Evolutionary conservation across 768 basidiomycete species (phyloP).

Genomic region (Rhizopogon sp.): DNA sequence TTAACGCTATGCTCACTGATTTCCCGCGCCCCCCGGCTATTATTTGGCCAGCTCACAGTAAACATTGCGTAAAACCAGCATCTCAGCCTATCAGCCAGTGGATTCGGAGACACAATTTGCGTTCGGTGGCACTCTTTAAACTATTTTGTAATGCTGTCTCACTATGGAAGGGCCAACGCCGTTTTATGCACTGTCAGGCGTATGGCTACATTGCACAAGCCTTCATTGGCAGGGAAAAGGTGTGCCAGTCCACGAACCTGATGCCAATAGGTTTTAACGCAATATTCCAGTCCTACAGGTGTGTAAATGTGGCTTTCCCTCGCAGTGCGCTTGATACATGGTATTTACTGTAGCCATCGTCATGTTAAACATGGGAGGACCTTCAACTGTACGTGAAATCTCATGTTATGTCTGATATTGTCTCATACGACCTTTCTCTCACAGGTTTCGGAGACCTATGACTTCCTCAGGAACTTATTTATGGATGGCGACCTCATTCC

Average conservation of each 20-base stretch:
- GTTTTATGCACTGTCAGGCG: slow-evolving; percentile 28
- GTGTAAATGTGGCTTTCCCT: slow-evolving; percentile 4
- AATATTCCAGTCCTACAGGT: slow-evolving; percentile 59
- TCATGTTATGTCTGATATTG: neutral
- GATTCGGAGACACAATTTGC: neutral
- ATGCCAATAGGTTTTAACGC: slow-evolving; percentile 7
- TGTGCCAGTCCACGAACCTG: slow-evolving; percentile 17
- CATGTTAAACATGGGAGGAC: slow-evolving; percentile 99
- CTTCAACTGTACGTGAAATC: slow-evolving; percentile 64
- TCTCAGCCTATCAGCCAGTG: too few relatives aligned
- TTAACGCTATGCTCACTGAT: too few relatives aligned
- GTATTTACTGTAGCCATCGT: slow-evolving; percentile 61
- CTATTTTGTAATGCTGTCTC: slow-evolving; percentile 24
- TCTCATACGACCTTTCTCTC: slow-evolving; percentile 3
- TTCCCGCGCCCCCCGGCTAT: too few relatives aligned
- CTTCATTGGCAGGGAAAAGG: slow-evolving; percentile 40
- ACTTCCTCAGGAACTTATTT: slow-evolving; percentile 91
- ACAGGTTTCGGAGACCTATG: slow-evolving; percentile 87
- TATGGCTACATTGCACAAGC: slow-evolving; percentile 40
- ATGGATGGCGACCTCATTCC: slow-evolving; percentile 92
- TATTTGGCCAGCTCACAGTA: too few relatives aligned
- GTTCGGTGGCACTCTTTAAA: neutral
- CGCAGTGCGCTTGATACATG: slow-evolving; percentile 11
- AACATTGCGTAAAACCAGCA: too few relatives aligned
- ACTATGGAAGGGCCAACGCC: slow-evolving; percentile 11